phyloP scores from a whole-genome alignment of 2,329 filamentous ascomycete genomes.

The Berkeleyomyces rouxiae region DNA sequence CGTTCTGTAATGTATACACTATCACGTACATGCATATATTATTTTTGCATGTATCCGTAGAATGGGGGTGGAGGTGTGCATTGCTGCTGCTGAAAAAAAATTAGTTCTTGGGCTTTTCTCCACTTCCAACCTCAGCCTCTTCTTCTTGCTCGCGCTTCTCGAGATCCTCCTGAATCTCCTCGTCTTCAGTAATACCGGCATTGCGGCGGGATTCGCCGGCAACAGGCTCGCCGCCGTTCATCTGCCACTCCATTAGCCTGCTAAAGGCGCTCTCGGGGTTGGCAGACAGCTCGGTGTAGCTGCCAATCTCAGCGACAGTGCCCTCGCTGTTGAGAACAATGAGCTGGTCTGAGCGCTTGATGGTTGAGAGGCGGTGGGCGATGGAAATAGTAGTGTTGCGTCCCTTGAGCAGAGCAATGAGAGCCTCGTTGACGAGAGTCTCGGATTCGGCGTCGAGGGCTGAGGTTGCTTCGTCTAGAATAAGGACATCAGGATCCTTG shows the following conservation, averaged over 20 bases:
- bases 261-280: constrained; percentile 72
- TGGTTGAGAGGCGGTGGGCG: constrained; percentile 86
- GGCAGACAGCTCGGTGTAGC: constrained; percentile 58
- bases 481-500: constrained; percentile 91
- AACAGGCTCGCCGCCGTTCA: constrained; percentile 58
- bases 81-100: not conserved
- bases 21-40: no score
- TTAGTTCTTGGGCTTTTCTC: constrained; percentile 1
- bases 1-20: not conserved
- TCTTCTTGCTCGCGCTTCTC: constrained; percentile 25
- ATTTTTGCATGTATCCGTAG: no score
- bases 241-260: constrained; percentile 97
- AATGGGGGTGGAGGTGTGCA: not conserved
- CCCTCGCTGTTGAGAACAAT: constrained; percentile 81
- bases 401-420: constrained; percentile 63
- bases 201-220: constrained; percentile 16
- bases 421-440: constrained; percentile 83
- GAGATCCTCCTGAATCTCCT: constrained; percentile 35
- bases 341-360: constrained; percentile 87
- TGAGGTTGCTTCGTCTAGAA: constrained; percentile 90
- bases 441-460: constrained; percentile 93
- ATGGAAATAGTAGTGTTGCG: constrained; percentile 96
- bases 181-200: constrained; percentile 31
- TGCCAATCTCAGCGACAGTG: constrained; percentile 77
- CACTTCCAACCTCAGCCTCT: constrained; percentile 18